Percentiles rank a stretch among this genome's conserved stretches.
Evolutionary conservation across 768 basidiomycete genomes (phyloP).

Genomic region (Xerocomellus dryophilus): DNA sequence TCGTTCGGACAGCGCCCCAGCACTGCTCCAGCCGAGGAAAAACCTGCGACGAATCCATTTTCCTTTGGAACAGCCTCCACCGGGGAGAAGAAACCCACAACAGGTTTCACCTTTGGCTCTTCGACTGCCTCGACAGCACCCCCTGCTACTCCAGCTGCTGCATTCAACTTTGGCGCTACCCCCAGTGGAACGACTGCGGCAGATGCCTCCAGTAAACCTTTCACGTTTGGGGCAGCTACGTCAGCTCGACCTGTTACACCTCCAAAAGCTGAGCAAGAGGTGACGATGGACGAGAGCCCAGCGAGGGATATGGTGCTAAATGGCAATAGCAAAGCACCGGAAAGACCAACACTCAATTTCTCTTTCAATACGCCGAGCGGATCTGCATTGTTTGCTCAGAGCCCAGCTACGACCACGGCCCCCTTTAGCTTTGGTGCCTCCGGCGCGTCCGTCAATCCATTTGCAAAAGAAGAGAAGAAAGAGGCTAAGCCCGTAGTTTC

Average conservation of each 20-base stretch:
- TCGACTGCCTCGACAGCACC: slow-evolving; percentile 35
- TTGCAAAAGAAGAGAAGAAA: slow-evolving; percentile 47
- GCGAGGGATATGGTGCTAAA: slow-evolving; percentile 56
- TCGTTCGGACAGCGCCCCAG: slow-evolving; percentile 39
- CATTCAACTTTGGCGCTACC: slow-evolving; percentile 50
- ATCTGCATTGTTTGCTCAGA: slow-evolving; percentile 36
- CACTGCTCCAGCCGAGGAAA: slow-evolving; percentile 24
- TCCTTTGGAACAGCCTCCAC: slow-evolving; percentile 35
- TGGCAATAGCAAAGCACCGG: slow-evolving; percentile 34
- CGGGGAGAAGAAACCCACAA: slow-evolving; percentile 35
- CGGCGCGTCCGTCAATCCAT: slow-evolving; percentile 40
- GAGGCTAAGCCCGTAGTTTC: slow-evolving; percentile 40
- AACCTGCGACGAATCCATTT: slow-evolving; percentile 19
- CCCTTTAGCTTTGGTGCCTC: slow-evolving; percentile 36
- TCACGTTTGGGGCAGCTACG: slow-evolving; percentile 48
- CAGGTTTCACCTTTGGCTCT: slow-evolving; percentile 44
- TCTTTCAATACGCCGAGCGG: slow-evolving; percentile 42
- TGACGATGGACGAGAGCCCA: slow-evolving; percentile 82
- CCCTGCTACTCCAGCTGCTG: slow-evolving; percentile 26
- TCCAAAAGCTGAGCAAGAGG: slow-evolving; percentile 63
- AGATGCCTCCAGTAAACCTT: slow-evolving; percentile 50
- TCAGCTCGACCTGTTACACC: slow-evolving; percentile 57
- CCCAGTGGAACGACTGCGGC: slow-evolving; percentile 34
- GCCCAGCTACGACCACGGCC: slow-evolving; percentile 30
- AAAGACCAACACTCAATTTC: slow-evolving; percentile 46